phyloP scores from a whole-genome alignment of 129 eudicot species.

The Escallonia rubra region DNA sequence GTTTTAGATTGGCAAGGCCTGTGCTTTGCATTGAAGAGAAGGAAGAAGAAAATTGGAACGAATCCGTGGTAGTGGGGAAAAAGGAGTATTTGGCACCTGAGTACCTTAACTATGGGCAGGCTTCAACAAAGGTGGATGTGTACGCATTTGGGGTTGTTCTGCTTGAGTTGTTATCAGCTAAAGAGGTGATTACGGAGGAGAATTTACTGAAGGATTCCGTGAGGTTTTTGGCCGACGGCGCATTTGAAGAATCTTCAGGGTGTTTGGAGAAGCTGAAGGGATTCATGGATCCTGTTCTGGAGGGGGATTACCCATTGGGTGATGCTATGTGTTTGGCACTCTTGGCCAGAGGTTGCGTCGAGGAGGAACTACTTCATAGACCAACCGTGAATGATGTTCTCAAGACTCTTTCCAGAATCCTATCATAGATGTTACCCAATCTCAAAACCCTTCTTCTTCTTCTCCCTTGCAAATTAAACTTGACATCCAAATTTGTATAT shows the following conservation, averaged over 20 bases:
- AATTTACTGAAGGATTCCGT: slow-evolving; percentile 25
- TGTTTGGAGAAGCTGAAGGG: slow-evolving; percentile 39
- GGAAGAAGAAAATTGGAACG: slow-evolving; percentile 8
- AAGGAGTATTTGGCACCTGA: slow-evolving; percentile 23
- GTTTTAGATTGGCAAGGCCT: slow-evolving; percentile 34
- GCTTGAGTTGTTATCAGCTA: slow-evolving; percentile 39
- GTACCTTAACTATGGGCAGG: slow-evolving; percentile 14
- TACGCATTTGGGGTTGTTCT: slow-evolving; percentile 44
- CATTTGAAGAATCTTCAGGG: slow-evolving; percentile 20
- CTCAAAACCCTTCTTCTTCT: background rate
- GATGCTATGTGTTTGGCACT: slow-evolving; percentile 45
- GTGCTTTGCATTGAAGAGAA: background rate
- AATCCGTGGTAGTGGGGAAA: slow-evolving; percentile 3
- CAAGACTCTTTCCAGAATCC: slow-evolving; percentile 39
- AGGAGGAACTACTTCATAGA: slow-evolving; percentile 28
- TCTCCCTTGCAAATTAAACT: background rate
- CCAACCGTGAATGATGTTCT: slow-evolving; percentile 51
- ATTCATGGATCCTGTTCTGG: slow-evolving; percentile 44
- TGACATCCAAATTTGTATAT: background rate
- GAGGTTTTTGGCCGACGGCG: slow-evolving; percentile 11
- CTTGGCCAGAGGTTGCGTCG: slow-evolving; percentile 44
- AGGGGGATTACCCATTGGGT: slow-evolving; percentile 28
- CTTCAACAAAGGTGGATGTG: slow-evolving; percentile 30
- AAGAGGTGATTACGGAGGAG: slow-evolving; percentile 22
- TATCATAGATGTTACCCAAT: background rate